Evolutionary conservation across 1,139 yeast species (phyloP), one percentile per base, ranked within the genome.

Genomic region (Zhuliangozyma blackwelliae): DNA sequence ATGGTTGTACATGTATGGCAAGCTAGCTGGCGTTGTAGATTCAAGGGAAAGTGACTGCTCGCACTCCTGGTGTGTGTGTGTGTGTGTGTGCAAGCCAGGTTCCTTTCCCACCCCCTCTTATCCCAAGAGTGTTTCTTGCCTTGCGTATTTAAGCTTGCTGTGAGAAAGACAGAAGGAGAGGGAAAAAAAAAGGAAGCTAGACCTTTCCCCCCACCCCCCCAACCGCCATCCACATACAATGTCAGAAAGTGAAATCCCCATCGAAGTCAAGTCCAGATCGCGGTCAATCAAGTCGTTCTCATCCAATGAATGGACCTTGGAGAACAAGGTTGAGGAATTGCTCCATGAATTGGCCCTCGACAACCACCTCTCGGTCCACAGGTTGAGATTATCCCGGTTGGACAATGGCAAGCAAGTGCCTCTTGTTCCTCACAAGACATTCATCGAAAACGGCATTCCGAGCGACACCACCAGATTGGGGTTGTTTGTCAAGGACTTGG

Each of bases 401-500:
- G 67, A 60, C 34, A 41, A 41, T 27, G 59, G 57, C 32, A 62
- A 61, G 36, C 68, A 65, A 25, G 51, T 57, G 20, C 65, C 72
- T 3, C 57, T 69, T 41, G 60, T 57, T 34, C 33, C 52, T 10
- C 51, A 52, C 36, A 59, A 61, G 39, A 52, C 65, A 5, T 61
- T 69, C 34, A 47, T 43, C 36, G 61, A 55, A 27, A 59, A 61
- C 42, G 68, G 70, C 8, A 43, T 65, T 38, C 50, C 55, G 29
- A 46, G 49, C 33, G 36, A 49, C 37, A 54, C 54, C 23, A 41
- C 53, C 7, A 55, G 57, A 34, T 65, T 71, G 31, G 55, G 59
- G 9, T 63, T 74, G 19, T 75, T 62, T 44, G 86, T 82, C 40
- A 89, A 90, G 58, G 97, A 90, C 53, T 72, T 92, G 46, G 98